phyloP scores from a whole-genome alignment of 108 stramenopile genomes.

The Nannochloropsis gaditana region DNA sequence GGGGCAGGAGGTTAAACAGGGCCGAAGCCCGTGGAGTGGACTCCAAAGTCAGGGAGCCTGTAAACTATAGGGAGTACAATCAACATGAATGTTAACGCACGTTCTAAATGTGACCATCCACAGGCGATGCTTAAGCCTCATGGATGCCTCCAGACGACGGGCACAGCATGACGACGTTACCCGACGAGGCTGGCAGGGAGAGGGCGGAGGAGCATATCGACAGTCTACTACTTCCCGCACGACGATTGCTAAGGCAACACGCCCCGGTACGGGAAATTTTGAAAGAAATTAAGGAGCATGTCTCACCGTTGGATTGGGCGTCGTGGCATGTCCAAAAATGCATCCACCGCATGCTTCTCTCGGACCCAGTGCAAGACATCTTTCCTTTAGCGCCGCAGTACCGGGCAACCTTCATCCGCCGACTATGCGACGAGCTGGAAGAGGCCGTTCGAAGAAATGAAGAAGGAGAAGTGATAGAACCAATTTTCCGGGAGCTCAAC shows the following conservation, averaged over 20 bases:
- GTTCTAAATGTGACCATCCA: too few species aligned
- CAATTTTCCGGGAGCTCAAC: background rate
- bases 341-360: background rate
- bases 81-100: too few species aligned
- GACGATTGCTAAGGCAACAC: background rate
- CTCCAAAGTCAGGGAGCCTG: too few species aligned
- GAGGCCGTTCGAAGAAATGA: background rate
- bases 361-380: background rate
- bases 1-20: too few species aligned
- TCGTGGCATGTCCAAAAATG: background rate
- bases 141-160: too few species aligned
- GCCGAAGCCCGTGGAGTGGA: too few species aligned
- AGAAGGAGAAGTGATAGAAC: constrained; percentile 16
- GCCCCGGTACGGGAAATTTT: background rate
- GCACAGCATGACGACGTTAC: too few species aligned
- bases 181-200: too few species aligned
- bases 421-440: background rate
- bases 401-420: constrained; percentile 5
- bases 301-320: background rate
- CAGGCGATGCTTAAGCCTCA: too few species aligned
- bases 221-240: too few species aligned
- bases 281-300: background rate
- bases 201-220: too few species aligned
- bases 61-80: too few species aligned
- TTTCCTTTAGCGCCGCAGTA: constrained; percentile 4